A percentile compares a stretch with the other conserved stretches of the same genome.
phyloP scores from a whole-genome alignment of 345 rosid species.

The Citrus glauca region DNA sequence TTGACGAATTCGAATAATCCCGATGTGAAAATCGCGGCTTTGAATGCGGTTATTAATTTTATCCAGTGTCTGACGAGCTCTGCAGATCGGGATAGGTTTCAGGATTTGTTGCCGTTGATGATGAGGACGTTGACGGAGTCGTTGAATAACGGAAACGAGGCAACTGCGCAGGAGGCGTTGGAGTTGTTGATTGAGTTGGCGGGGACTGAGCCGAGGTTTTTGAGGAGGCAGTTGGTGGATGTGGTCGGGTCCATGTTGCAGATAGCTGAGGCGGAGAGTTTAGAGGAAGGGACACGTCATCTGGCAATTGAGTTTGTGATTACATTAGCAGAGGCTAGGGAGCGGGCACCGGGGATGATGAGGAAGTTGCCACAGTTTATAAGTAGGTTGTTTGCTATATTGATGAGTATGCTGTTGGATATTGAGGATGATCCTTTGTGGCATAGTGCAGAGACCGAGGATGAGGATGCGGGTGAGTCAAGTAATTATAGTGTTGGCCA shows the following conservation, averaged over 20 bases:
- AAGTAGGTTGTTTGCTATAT: slow-evolving; percentile 72
- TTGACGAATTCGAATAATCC: slow-evolving; percentile 46
- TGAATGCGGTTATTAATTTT: slow-evolving; percentile 89
- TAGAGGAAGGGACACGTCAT: slow-evolving; percentile 93
- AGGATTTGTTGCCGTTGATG: slow-evolving; percentile 93
- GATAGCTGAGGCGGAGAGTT: slow-evolving; percentile 89
- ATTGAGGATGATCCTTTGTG: slow-evolving; percentile 91
- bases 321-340: slow-evolving; percentile 93
- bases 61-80: slow-evolving; percentile 78
- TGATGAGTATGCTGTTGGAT: slow-evolving; percentile 92
- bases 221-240: slow-evolving; percentile 84
- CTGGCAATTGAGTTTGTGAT: slow-evolving; percentile 93
- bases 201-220: slow-evolving; percentile 88
- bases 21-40: slow-evolving; percentile 91
- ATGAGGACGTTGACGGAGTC: slow-evolving; percentile 92
- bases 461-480: slow-evolving; percentile 92
- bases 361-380: slow-evolving; percentile 97
- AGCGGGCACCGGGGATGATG: slow-evolving; percentile 99
- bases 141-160: slow-evolving; percentile 80
- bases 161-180: slow-evolving; percentile 92
- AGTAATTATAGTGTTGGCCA: slow-evolving; percentile 94
- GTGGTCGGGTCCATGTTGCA: slow-evolving; percentile 95
- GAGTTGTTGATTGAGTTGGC: slow-evolving; percentile 96
- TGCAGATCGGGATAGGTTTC: slow-evolving; percentile 87
- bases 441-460: slow-evolving; percentile 89